Conservation (phyloP, 1,139 yeast genomes). For the Geotrichum fermentans region DNA sequence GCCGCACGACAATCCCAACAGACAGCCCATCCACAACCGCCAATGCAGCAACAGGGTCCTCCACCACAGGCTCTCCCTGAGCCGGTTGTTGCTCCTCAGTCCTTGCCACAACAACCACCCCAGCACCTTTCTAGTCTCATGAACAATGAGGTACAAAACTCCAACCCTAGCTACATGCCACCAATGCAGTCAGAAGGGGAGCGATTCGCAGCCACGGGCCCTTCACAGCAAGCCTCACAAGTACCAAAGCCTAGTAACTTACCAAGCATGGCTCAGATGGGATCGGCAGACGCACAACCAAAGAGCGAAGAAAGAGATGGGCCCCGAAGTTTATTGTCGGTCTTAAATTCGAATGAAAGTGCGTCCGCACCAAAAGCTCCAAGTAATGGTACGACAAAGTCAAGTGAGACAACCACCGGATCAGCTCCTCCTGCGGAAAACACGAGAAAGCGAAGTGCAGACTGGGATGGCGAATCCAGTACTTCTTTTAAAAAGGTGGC, state of each 20-base stretch:
- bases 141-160: neutral
- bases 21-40: neutral
- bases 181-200: neutral
- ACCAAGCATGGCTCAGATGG: too few relatives aligned
- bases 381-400: too few relatives aligned
- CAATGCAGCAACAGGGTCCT: neutral
- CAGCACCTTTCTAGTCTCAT: neutral
- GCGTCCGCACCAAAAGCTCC: too few relatives aligned
- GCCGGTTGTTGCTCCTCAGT: neutral
- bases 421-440: too few relatives aligned
- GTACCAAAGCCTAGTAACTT: neutral
- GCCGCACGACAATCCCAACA: neutral
- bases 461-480: neutral
- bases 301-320: too few relatives aligned
- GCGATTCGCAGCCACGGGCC: neutral
- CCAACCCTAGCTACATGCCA: neutral
- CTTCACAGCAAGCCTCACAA: neutral
- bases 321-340: too few relatives aligned
- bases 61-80: neutral
- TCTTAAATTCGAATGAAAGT: too few relatives aligned
- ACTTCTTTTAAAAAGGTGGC: neutral
- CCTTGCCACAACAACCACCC: conserved; percentile 1
- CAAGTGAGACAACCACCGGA: too few relatives aligned
- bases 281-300: too few relatives aligned
- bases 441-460: neutral